Evolutionary conservation across 1,284 basidiomycete genomes (phyloP).

Genomic region (Sporisorium reilianum): DNA sequence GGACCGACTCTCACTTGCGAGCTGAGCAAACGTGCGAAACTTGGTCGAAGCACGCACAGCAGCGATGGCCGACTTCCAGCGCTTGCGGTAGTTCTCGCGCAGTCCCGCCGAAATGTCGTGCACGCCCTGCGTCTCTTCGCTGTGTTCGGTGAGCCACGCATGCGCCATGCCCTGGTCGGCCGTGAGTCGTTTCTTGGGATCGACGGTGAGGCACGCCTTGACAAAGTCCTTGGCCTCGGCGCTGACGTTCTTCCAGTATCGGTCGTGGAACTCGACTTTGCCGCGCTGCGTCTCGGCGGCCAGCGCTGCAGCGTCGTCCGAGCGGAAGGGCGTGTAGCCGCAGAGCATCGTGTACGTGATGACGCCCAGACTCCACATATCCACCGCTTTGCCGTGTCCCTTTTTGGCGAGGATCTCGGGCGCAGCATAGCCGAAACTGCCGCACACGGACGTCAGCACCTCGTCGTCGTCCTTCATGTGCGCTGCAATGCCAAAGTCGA

Average conservation of each 20-base stretch:
- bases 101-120: conserved; percentile 66
- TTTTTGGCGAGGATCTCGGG: conserved; percentile 83
- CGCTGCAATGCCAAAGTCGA: conserved; percentile 85
- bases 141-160: conserved; percentile 68
- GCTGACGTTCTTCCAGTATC: conserved; percentile 92
- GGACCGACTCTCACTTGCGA: conserved; percentile 36
- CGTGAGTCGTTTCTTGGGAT: conserved; percentile 80
- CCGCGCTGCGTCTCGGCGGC: conserved; percentile 84
- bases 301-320: conserved; percentile 81
- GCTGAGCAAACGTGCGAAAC: conserved; percentile 60
- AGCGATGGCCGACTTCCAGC: conserved; percentile 67
- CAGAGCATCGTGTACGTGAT: conserved; percentile 80
- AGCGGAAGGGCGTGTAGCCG: conserved; percentile 80
- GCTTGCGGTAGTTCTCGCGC: conserved; percentile 67
- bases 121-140: conserved; percentile 36
- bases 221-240: conserved; percentile 85
- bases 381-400: conserved; percentile 91
- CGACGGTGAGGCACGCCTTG: conserved; percentile 78
- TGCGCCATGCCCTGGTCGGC: conserved; percentile 80
- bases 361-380: conserved; percentile 92
- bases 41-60: conserved; percentile 66
- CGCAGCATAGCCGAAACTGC: conserved; percentile 92
- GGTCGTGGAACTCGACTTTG: conserved; percentile 83
- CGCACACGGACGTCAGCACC: conserved; percentile 83
- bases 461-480: conserved; percentile 74